Base-by-base conservation (phyloP, 2,329 filamentous ascomycete genomes). In the Verticillium nonalfalfae region DNA sequence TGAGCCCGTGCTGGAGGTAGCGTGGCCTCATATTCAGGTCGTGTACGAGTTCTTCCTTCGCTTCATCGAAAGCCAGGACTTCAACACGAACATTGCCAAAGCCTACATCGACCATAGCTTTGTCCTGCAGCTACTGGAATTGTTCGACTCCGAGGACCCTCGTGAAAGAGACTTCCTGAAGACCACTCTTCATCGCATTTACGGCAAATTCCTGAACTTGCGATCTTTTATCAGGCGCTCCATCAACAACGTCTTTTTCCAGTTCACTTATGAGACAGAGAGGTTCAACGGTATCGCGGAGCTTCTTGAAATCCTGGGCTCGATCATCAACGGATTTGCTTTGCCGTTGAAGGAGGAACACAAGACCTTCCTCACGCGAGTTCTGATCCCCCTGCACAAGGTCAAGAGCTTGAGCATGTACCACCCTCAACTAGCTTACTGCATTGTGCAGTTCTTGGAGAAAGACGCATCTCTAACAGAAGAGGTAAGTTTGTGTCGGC, bases 161-260 rank as follows among this genome's bases (percentile, higher is more conserved):
- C 85, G 95, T 64, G 95, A 99, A 78, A 87, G 95, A 66, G 95
- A 99, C 75, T 99, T 99, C 75, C 81, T 99, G 67, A 99, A 99
- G 82, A 99, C 95, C 0, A 99, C 95, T 0, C 82, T 99, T 60
- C 95, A 99, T 77, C 88, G 95, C 65, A 99, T 99, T 73, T 99
- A 99, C 73, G 95, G 95, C 71, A 99, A 99, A 79, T 99, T 99
- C 78, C 84, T 99, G 69, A 99, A 99, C 75, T 83, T 99, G 65
- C 89, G 95, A 63, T 98, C 95, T 35, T 99, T 96, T 76, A 99
- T 99, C 72, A 86, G 95, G 72, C 88, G 95, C 70, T 99, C 95
- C 61, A 99, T 99, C 84, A 99, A 99, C 85, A 98, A 99, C 72
- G 95, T 99, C 69, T 99, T 99, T 80, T 99, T 99, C 84, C 95